These are phyloP conservation scores for Lactifluus piperatus DNA, from an alignment of 768 basidiomycete species.

Conservation along the genomic window DNA sequence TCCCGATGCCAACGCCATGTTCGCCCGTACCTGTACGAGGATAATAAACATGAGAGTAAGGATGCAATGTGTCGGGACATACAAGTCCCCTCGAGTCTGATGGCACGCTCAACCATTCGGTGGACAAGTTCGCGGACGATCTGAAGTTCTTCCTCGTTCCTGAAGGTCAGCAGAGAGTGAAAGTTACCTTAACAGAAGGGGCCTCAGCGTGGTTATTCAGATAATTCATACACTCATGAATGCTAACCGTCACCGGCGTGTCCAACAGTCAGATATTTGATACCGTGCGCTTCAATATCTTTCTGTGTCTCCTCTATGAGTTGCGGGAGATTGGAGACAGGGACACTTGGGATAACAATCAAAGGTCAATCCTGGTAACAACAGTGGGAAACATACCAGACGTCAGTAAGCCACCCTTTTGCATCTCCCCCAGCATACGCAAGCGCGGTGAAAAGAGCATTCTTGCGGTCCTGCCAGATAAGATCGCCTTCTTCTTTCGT, in stretches of 20 bases:
- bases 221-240: constrained; percentile 21
- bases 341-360: constrained; percentile 23
- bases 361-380: background rate
- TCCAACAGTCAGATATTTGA: constrained; percentile 37
- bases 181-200: constrained; percentile 34
- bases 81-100: constrained; percentile 73
- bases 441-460: constrained; percentile 65
- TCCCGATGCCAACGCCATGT: constrained; percentile 83
- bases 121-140: constrained; percentile 53
- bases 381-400: constrained; percentile 48
- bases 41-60: background rate
- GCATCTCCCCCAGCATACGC: constrained; percentile 55
- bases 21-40: constrained; percentile 60
- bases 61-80: constrained; percentile 22
- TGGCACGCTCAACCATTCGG: constrained; percentile 61
- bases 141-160: constrained; percentile 48
- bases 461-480: constrained; percentile 82
- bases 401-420: constrained; percentile 83
- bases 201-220: background rate
- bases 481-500: constrained; percentile 67
- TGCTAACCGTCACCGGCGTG: constrained; percentile 35
- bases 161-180: constrained; percentile 47
- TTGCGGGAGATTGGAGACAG: constrained; percentile 29
- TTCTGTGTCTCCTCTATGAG: constrained; percentile 35
- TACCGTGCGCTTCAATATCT: constrained; percentile 35